phyloP scores from a whole-genome alignment of 2,329 filamentous ascomycete genomes.

The Ceratocystis colombiana region DNA sequence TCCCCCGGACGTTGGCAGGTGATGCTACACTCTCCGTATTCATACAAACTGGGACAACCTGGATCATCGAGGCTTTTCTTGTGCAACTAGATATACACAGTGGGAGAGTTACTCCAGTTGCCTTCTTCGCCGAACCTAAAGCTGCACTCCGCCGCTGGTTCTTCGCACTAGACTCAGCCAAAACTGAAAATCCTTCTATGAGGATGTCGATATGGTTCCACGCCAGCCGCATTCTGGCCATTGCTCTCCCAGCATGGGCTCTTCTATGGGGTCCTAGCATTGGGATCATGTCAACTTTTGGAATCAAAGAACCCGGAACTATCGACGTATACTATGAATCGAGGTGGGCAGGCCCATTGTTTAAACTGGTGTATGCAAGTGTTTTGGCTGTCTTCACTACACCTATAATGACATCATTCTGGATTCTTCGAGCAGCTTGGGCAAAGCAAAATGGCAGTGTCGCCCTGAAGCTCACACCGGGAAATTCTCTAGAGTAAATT shows the following conservation, averaged over 20 bases:
- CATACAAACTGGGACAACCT: constrained; percentile 43
- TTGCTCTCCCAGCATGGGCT: constrained; percentile 34
- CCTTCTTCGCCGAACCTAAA: constrained; percentile 33
- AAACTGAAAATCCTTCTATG: constrained; percentile 27
- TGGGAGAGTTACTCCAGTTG: constrained; percentile 40
- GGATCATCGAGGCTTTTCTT: constrained; percentile 41
- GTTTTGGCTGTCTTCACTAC: constrained; percentile 40
- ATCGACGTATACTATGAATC: constrained; percentile 38
- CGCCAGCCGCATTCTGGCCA: constrained; percentile 34
- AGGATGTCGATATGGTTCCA: constrained; percentile 37
- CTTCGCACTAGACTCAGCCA: constrained; percentile 34
- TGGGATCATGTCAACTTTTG: constrained; percentile 36
- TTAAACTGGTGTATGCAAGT: constrained; percentile 42
- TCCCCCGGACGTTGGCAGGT: constrained; percentile 43
- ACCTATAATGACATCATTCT: constrained; percentile 41
- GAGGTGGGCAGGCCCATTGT: constrained; percentile 41
- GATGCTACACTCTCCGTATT: constrained; percentile 45
- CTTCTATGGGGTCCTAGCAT: constrained; percentile 39
- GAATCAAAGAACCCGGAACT: constrained; percentile 29
- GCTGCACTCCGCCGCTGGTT: constrained; percentile 37
- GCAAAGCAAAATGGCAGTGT: constrained; percentile 1
- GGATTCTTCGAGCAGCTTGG: constrained; percentile 40
- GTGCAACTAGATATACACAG: constrained; percentile 40
- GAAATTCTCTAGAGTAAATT: background rate
- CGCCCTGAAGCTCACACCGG: background rate